A percentile compares a stretch with the other conserved stretches of the same genome.
These are phyloP conservation scores for Bipolaris zeicola DNA, from an alignment of 2,329 filamentous ascomycete species.

Conservation along the genomic window DNA sequence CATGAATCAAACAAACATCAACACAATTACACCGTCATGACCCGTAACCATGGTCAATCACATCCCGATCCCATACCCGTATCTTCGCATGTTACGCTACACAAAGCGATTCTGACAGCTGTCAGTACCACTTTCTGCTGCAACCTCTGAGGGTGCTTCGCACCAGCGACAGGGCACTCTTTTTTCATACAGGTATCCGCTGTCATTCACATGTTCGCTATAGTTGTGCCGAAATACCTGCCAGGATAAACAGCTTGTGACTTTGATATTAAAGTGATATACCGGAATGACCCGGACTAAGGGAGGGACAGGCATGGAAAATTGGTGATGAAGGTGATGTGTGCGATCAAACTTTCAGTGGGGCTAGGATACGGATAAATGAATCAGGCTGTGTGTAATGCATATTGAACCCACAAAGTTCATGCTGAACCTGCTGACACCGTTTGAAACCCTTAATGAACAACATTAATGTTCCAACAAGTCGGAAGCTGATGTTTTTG, in stretches of 20 bases:
- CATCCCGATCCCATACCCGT: neutral
- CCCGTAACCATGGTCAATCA: neutral
- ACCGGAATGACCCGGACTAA: neutral
- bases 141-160: neutral
- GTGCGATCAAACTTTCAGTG: constrained; percentile 8
- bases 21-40: neutral
- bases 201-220: constrained; percentile 11
- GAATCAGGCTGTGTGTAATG: constrained; percentile 4
- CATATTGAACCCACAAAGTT: neutral
- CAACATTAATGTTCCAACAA: neutral
- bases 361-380: neutral
- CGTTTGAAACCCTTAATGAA: neutral
- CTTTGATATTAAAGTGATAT: neutral
- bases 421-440: neutral
- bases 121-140: constrained; percentile 7
- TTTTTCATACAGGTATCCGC: constrained; percentile 8
- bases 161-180: neutral
- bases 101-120: constrained; percentile 10
- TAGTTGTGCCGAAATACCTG: neutral
- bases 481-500: too few relatives aligned
- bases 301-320: neutral
- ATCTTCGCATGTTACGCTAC: neutral
- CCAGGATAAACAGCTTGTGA: neutral
- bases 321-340: neutral
- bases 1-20: neutral